Evolutionary conservation across 306 rosid genomes (phyloP).

Genomic region (Gynostemma pentaphyllum): DNA sequence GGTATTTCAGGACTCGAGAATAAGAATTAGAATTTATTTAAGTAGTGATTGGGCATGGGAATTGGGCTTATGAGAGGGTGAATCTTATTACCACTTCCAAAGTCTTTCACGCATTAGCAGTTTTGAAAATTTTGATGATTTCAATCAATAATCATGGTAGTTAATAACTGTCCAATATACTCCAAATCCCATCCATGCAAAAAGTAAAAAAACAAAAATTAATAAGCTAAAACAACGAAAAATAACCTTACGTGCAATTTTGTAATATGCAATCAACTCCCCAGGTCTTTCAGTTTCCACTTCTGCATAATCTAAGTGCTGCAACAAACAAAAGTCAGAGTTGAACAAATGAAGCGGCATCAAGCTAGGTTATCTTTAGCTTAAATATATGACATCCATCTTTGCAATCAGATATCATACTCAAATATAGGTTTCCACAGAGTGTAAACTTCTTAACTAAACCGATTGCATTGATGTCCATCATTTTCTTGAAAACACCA

Average conservation of each 20-base stretch:
- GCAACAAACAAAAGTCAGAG: slow-evolving; percentile 30
- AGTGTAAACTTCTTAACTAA: background rate
- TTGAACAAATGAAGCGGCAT: background rate
- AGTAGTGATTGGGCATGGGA: background rate
- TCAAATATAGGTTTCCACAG: background rate
- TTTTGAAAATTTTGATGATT: too few species aligned
- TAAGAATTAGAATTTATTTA: background rate
- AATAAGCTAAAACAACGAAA: background rate
- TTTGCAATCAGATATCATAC: background rate
- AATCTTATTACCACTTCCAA: background rate
- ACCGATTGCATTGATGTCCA: background rate
- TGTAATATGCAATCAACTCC: slow-evolving; percentile 89
- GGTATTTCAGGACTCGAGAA: background rate
- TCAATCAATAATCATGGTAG: too few species aligned
- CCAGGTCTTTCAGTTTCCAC: slow-evolving; percentile 73
- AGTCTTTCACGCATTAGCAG: too few species aligned
- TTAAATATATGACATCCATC: background rate
- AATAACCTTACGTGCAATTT: slow-evolving; percentile 62
- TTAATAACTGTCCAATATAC: background rate
- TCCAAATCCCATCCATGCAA: background rate
- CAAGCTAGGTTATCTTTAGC: background rate
- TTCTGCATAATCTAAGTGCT: slow-evolving; percentile 76
- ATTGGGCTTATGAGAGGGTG: background rate
- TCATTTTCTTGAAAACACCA: background rate
- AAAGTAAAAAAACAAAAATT: background rate